phyloP scores from a whole-genome alignment of 1,139 yeast genomes.

The Lodderomyces parapsilosis region DNA sequence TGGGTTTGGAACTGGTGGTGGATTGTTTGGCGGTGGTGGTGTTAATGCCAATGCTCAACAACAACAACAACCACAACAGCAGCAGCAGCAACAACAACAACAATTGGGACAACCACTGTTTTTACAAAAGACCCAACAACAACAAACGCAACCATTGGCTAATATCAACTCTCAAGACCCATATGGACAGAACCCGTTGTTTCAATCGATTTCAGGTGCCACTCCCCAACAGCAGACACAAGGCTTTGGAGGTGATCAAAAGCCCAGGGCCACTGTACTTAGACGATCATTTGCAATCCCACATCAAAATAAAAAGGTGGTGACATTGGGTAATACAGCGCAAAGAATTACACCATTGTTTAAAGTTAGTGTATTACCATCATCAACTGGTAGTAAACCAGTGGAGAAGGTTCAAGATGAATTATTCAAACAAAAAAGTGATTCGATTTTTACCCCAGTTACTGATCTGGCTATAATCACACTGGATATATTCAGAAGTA shows the following conservation, averaged over 20 bases:
- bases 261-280: constrained; percentile 56
- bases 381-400: constrained; percentile 7
- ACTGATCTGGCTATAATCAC: constrained; percentile 69
- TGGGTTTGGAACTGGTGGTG: constrained; percentile 15
- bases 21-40: constrained; percentile 17
- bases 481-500: constrained; percentile 73
- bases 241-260: constrained; percentile 4
- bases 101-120: constrained; percentile 16
- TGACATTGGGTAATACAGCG: constrained; percentile 60
- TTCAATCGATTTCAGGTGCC: constrained; percentile 40
- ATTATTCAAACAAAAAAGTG: constrained; percentile 14
- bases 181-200: constrained; percentile 69
- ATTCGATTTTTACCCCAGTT: constrained; percentile 25
- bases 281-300: constrained; percentile 31
- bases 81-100: constrained; percentile 11
- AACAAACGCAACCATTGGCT: constrained; percentile 30
- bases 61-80: constrained; percentile 9
- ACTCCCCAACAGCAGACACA: constrained; percentile 16
- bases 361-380: constrained; percentile 21
- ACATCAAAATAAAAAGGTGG: constrained; percentile 42
- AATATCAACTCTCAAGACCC: constrained; percentile 64
- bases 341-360: constrained; percentile 51
- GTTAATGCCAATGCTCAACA: constrained; percentile 17
- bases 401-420: constrained; percentile 19
- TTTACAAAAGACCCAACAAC: constrained; percentile 19